Conservation (phyloP, 306 rosid genomes). For the Lathyrus aphaca region DNA sequence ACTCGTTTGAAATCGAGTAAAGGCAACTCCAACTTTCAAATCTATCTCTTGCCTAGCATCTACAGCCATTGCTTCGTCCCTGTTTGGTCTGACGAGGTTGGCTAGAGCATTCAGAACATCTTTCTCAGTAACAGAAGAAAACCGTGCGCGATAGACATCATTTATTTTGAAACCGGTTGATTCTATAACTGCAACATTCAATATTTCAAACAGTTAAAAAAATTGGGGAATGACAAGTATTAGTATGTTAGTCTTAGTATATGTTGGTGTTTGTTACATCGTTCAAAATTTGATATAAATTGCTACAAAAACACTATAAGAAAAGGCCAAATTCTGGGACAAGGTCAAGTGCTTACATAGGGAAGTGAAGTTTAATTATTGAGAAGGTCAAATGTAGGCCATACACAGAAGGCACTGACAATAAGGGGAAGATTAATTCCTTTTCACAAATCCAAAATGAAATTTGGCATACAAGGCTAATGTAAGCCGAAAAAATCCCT, state of each 20-base stretch:
- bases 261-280: not conserved
- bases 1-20: conserved; percentile 88
- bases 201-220: conserved; percentile 36
- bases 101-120: conserved; percentile 88
- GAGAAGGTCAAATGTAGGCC: conserved; percentile 26
- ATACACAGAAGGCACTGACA: conserved; percentile 25
- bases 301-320: conserved; percentile 31
- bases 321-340: conserved; percentile 25
- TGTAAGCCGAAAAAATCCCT: conserved; percentile 8
- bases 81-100: conserved; percentile 83
- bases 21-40: conserved; percentile 98
- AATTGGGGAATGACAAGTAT: not conserved
- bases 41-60: conserved; percentile 99
- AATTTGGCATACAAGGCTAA: conserved; percentile 27
- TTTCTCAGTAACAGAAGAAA: conserved; percentile 91
- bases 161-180: conserved; percentile 67
- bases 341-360: conserved; percentile 13
- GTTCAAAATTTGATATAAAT: conserved; percentile 23
- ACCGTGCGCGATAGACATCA: conserved; percentile 83
- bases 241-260: not conserved
- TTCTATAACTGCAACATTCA: conserved; percentile 72
- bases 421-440: conserved; percentile 16
- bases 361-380: conserved; percentile 16
- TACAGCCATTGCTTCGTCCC: conserved; percentile 85
- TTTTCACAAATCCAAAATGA: conserved; percentile 16